Evolutionary conservation across 2,329 filamentous ascomycete genomes (phyloP).

Genomic region (Fusarium chuoi): DNA sequence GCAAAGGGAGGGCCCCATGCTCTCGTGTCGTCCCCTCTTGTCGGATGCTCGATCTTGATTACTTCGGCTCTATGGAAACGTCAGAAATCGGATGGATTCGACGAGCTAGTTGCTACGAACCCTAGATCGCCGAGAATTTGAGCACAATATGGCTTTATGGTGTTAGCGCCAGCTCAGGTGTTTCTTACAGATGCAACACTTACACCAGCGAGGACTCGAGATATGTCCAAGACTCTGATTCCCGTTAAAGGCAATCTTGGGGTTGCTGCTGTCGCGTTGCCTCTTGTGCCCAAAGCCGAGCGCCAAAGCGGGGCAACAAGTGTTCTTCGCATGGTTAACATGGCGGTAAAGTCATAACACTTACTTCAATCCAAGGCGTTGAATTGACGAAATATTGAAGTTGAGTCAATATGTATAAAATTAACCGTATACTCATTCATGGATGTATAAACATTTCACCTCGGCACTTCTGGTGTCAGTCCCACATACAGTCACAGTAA

Average conservation of each 20-base stretch:
- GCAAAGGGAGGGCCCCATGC: conserved; percentile 97
- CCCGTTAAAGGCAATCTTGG: not conserved
- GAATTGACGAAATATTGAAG: not conserved
- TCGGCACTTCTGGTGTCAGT: not conserved
- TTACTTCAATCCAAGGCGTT: rapidly evolving
- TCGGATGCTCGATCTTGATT: conserved; percentile 95
- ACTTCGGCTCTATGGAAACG: conserved; percentile 77
- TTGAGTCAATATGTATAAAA: rapidly evolving
- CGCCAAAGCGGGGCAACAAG: not conserved
- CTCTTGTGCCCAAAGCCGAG: not conserved
- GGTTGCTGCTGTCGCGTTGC: not conserved
- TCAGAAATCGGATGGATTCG: not conserved
- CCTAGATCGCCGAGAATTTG: conserved; percentile 90
- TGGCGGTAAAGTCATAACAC: not conserved
- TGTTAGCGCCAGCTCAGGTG: rapidly evolving
- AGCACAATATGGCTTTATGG: conserved; percentile 85
- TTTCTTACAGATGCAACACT: rapidly evolving
- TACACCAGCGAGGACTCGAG: conserved; percentile 84
- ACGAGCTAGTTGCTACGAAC: not conserved
- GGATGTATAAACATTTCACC: not conserved
- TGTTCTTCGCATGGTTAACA: not conserved
- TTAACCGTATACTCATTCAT: rapidly evolving
- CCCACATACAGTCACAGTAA: not conserved
- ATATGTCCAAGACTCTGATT: not conserved
- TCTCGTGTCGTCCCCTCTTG: conserved; percentile 88